Percentiles rank a stretch among this genome's conserved stretches.
These are phyloP conservation scores for Didymella pomorum DNA, from an alignment of 2,329 filamentous ascomycete genomes.

Conservation along the genomic window DNA sequence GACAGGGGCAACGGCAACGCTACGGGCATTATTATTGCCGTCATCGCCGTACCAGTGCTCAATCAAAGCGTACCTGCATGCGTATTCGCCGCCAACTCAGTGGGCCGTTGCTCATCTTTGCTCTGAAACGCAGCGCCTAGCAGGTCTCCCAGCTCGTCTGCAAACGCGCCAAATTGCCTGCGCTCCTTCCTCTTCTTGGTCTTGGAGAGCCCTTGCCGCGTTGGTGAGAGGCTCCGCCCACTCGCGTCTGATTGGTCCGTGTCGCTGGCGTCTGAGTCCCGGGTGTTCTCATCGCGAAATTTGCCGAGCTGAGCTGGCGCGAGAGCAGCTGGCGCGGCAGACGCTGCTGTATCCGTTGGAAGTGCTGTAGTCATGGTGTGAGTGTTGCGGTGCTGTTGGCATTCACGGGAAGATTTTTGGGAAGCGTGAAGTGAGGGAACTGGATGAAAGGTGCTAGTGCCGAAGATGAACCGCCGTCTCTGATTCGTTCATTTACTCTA, in stretches of 20 bases:
- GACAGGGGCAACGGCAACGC: not conserved
- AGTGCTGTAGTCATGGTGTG: constrained; percentile 23
- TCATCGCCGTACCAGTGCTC: constrained; percentile 9
- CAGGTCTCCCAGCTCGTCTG: constrained; percentile 29
- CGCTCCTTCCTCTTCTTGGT: constrained; percentile 31
- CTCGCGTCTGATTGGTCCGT: constrained; percentile 37
- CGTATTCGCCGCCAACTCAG: constrained; percentile 3
- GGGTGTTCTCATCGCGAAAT: constrained; percentile 26
- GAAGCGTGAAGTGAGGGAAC: constrained; percentile 16
- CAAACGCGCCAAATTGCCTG: constrained; percentile 32
- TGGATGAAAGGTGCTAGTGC: constrained; percentile 21
- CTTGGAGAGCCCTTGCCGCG: constrained; percentile 22
- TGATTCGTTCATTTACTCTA: constrained; percentile 33
- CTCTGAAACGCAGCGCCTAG: constrained; percentile 29
- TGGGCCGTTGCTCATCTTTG: constrained; percentile 5
- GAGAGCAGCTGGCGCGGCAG: not conserved
- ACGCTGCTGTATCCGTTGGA: constrained; percentile 1
- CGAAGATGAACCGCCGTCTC: constrained; percentile 31
- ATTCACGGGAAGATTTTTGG: constrained; percentile 13
- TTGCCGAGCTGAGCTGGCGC: constrained; percentile 11
- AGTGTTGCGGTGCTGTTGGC: constrained; percentile 6
- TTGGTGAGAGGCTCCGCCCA: constrained; percentile 30
- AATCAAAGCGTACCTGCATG: constrained; percentile 21
- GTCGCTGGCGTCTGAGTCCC: constrained; percentile 31
- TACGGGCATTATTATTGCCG: not conserved